Evolutionary conservation across 177 flowering plant genomes (phyloP), one percentile per base, ranked within the genome.

Genomic region (Telopea speciosissima): DNA sequence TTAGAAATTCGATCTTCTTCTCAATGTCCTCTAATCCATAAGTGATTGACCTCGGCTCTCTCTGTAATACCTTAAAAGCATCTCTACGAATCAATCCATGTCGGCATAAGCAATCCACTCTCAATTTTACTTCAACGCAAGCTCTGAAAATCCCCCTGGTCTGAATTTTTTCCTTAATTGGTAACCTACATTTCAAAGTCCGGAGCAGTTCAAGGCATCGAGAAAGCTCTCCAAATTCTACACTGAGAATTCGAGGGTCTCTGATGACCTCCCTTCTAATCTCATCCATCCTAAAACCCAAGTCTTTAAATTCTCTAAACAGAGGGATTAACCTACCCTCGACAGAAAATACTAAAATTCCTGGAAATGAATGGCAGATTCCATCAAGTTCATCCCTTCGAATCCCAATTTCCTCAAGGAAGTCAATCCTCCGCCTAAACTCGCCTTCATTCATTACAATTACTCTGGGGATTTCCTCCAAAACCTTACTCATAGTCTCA

Each of bases 141-240:
- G 91, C 98, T 77, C 86, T 81, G 63, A 93, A 77, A 45, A 36
- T 63, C 25, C 95, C 97, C 1, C 74, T 77, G 21, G 74, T 59
- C 22, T 80, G 76, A 68, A 93, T 89, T 62, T 54, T 76, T 73
- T 82, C 80, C 74, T 80, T 86, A 21, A 89, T 83, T 0, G 85
- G 75, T 16, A 65, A 72, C 42, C 95, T 76, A 68, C 97, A 89
- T 68, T 87, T 88, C 81, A 93, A 82, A 68, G 65, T 72, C 76
- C 75, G 74, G 69, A 90, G 49, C 59, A 89, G 66, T 33, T 87
- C 78, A 75, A 87, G 64, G 70, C 88, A 89, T 54, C 88, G 80
- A 1, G 94, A 85, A 21, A 92, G 70, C 76, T 94, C 95, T 33
- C 98, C 98, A 10, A 83, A 66, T 75, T 92, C 97, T 84, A 89